A percentile compares a stretch with the other conserved stretches of the same genome.
Evolutionary conservation across 2,329 filamentous ascomycete species (phyloP).

Genomic region (Epichloe coenophiala): DNA sequence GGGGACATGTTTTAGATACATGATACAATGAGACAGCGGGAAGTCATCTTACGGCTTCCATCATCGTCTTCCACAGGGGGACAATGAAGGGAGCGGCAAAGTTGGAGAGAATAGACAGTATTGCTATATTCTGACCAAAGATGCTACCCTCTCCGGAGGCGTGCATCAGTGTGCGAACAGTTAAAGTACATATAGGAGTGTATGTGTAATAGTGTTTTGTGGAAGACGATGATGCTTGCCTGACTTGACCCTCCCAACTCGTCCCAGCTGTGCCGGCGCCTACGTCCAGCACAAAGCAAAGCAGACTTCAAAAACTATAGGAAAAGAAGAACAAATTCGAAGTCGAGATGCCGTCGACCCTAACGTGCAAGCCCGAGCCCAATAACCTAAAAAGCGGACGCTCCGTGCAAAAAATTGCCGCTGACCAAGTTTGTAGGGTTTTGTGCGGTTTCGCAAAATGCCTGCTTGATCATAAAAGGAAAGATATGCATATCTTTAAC

Average conservation of each 20-base stretch:
- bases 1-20: constrained; percentile 6
- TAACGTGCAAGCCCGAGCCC: constrained; percentile 10
- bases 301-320: constrained; percentile 4
- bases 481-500: constrained; percentile 13
- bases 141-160: constrained; percentile 18
- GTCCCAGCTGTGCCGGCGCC: constrained; percentile 4
- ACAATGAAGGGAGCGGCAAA: constrained; percentile 21
- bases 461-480: constrained; percentile 18
- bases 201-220: constrained; percentile 19
- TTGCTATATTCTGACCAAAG: constrained; percentile 30
- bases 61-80: constrained; percentile 47
- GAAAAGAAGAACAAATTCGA: constrained; percentile 4
- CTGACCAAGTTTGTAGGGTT: constrained; percentile 13
- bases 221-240: constrained; percentile 62
- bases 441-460: constrained; percentile 14
- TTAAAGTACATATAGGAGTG: constrained; percentile 51
- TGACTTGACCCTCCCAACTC: constrained; percentile 26
- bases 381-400: constrained; percentile 12
- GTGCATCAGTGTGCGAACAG: constrained; percentile 19
- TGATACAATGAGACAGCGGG: constrained; percentile 5
- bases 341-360: constrained; percentile 6
- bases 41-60: constrained; percentile 42
- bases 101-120: constrained; percentile 24
- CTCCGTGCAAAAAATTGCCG: constrained; percentile 17
- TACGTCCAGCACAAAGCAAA: constrained; percentile 4